A percentile compares a stretch with the other conserved stretches of the same genome.
These are phyloP conservation scores for Asterochloris erici DNA, from an alignment of 139 green algal genomes.

Conservation along the genomic window DNA sequence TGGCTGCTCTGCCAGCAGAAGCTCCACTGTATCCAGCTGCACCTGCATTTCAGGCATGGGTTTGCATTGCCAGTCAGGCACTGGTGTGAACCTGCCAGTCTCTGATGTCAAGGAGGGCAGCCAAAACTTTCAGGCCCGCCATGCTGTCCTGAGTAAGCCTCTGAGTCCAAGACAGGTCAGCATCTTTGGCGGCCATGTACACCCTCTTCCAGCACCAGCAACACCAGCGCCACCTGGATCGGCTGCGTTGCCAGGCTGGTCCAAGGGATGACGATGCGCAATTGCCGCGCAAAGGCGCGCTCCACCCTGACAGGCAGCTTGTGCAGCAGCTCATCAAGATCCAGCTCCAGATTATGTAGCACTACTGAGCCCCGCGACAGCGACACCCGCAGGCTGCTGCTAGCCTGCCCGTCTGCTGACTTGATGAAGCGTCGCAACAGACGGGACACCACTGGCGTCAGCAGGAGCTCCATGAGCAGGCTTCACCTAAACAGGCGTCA, in stretches of 20 bases:
- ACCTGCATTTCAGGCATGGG: constrained; percentile 33
- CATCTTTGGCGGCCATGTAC: no score
- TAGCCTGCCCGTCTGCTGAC: constrained; percentile 23
- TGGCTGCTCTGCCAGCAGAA: constrained; percentile 29
- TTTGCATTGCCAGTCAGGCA: no score
- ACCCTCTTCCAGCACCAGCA: no score
- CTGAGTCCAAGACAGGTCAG: no score
- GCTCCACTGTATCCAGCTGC: constrained; percentile 47
- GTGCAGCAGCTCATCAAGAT: constrained; percentile 31
- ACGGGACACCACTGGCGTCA: constrained; percentile 40
- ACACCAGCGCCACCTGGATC: constrained; percentile 33
- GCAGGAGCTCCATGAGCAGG: constrained; percentile 32
- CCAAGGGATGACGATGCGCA: constrained; percentile 48
- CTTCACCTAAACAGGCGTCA: constrained; percentile 27
- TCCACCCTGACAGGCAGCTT: constrained; percentile 28
- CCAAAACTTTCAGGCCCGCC: no score
- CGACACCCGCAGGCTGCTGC: constrained; percentile 28
- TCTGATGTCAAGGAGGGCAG: no score
- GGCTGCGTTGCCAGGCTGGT: constrained; percentile 41
- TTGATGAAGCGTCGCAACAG: constrained; percentile 42
- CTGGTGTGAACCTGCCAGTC: no score
- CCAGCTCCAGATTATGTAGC: constrained; percentile 51
- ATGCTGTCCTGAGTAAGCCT: no score
- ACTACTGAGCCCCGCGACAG: constrained; percentile 19
- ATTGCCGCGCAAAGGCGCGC: constrained; percentile 37